These are phyloP conservation scores for Blastocystis sp. DNA, from an alignment of 352 stramenopile genomes.

Conservation along the genomic window DNA sequence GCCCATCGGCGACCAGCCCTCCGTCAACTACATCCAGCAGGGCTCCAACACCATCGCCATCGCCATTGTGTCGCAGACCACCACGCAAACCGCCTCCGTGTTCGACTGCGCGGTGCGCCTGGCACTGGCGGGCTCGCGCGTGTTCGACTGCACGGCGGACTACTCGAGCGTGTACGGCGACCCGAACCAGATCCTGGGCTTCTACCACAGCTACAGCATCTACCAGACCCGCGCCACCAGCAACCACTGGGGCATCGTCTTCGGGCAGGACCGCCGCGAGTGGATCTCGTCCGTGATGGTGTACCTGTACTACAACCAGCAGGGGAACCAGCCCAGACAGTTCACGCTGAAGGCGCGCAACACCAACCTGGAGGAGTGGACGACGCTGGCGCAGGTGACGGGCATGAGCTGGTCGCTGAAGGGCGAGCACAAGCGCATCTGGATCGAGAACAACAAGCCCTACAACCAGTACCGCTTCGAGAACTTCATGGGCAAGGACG, in stretches of 20 bases:
- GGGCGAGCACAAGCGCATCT: neutral
- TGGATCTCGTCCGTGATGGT: slow-evolving; percentile 9
- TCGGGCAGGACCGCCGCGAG: slow-evolving; percentile 39
- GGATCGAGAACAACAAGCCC: neutral
- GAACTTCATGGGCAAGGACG: neutral
- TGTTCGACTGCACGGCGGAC: neutral
- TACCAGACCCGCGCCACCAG: neutral
- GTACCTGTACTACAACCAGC: neutral
- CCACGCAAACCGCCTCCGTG: neutral
- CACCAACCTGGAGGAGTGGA: neutral
- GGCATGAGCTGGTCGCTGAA: neutral
- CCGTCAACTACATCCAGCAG: neutral
- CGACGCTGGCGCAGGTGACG: neutral
- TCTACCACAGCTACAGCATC: neutral
- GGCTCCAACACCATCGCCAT: slow-evolving; percentile 45
- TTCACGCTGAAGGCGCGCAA: neutral
- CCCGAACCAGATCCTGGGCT: neutral
- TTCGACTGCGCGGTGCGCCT: slow-evolving; percentile 55
- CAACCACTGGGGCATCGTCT: slow-evolving; percentile 6
- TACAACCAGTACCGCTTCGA: neutral
- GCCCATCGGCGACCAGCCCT: neutral
- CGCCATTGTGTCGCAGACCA: neutral
- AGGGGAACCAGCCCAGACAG: neutral
- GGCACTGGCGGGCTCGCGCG: slow-evolving; percentile 1
- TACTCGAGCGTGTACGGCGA: neutral